A percentile compares a stretch with the other conserved stretches of the same genome.
Evolutionary conservation across 345 rosid genomes (phyloP).

Genomic region (Theobroma cacao): DNA sequence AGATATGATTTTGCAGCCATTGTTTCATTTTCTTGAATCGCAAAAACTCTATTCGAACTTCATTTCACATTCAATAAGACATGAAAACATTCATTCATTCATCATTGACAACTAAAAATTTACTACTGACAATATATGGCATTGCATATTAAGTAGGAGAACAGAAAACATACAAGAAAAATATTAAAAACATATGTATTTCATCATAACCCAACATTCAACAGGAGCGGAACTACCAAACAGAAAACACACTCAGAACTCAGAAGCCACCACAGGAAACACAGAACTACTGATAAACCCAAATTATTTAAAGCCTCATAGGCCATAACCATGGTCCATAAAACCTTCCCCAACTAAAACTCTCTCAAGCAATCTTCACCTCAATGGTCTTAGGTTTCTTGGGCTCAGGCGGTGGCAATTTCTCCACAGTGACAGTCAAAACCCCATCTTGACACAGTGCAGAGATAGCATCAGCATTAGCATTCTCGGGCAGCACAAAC

Average conservation of each 20-base stretch:
- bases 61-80: too few relatives aligned
- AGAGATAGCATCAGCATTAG: constrained; percentile 39
- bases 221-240: not conserved
- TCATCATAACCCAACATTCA: not conserved
- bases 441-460: constrained; percentile 59
- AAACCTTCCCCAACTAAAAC: not conserved
- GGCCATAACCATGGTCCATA: not conserved
- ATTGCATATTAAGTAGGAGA: too few relatives aligned
- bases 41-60: too few relatives aligned
- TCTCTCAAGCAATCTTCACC: constrained; percentile 46
- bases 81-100: too few relatives aligned
- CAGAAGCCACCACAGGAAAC: not conserved
- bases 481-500: constrained; percentile 57
- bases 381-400: constrained; percentile 52
- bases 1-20: too few relatives aligned
- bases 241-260: not conserved
- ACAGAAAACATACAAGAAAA: not conserved
- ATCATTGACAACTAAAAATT: too few relatives aligned
- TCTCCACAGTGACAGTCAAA: constrained; percentile 48
- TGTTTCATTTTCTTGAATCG: too few relatives aligned
- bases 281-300: not conserved
- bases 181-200: not conserved
- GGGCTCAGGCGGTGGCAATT: constrained; percentile 61
- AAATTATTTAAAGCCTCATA: not conserved
- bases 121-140: too few relatives aligned